Percentiles rank a stretch among this genome's conserved stretches.
These are phyloP conservation scores for Lactarius psammicola DNA, from an alignment of 768 basidiomycete species.

Conservation along the genomic window DNA sequence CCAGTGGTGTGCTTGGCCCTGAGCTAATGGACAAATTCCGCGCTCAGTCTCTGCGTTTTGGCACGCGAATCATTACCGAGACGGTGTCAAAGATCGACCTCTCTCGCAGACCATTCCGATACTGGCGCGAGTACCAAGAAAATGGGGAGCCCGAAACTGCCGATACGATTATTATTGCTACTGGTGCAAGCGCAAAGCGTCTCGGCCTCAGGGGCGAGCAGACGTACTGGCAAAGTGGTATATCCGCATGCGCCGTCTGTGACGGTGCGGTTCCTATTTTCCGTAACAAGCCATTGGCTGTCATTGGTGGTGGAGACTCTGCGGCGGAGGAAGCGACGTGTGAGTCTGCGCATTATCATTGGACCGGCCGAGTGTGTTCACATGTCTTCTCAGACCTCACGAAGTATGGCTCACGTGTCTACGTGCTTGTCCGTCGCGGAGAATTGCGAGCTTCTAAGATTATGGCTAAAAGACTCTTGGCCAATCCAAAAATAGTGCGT, in stretches of 20 bases:
- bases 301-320: constrained; percentile 97
- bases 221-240: constrained; percentile 97
- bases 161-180: constrained; percentile 93
- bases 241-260: constrained; percentile 97
- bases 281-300: constrained; percentile 93
- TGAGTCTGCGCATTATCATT: constrained; percentile 42
- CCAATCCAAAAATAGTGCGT: constrained; percentile 86
- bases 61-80: constrained; percentile 96
- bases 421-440: constrained; percentile 89
- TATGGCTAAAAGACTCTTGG: constrained; percentile 90
- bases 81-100: constrained; percentile 95
- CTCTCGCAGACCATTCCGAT: constrained; percentile 88
- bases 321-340: constrained; percentile 98
- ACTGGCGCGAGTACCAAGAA: constrained; percentile 94
- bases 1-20: constrained; percentile 87
- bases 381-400: constrained; percentile 62
- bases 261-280: constrained; percentile 99
- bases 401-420: constrained; percentile 96
- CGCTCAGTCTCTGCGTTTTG: constrained; percentile 90
- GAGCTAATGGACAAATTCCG: constrained; percentile 99
- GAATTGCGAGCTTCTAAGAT: constrained; percentile 97
- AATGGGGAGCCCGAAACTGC: constrained; percentile 83
- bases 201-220: constrained; percentile 88
- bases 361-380: not conserved
- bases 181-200: constrained; percentile 94